Evolutionary conservation across 345 rosid genomes (phyloP).

Genomic region (Eutrema heterophyllum): DNA sequence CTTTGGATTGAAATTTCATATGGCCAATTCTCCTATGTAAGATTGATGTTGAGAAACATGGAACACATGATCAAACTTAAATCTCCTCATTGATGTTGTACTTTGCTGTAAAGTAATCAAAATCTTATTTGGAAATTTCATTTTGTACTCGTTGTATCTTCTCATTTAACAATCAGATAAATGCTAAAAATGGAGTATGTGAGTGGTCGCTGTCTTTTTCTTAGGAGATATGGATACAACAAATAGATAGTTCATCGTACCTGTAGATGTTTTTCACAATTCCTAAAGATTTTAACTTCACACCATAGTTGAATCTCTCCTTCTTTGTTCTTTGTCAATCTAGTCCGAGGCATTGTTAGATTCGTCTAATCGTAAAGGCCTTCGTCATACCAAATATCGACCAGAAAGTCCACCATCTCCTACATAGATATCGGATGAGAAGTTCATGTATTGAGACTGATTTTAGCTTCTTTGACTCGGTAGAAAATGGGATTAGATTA

Average conservation of each 20-base stretch:
- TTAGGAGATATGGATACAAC: slow-evolving; percentile 1
- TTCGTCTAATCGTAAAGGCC: slow-evolving; percentile 74
- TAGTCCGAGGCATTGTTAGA: slow-evolving; percentile 19
- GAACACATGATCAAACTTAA: slow-evolving; percentile 1
- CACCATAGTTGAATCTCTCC: background rate
- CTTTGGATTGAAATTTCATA: slow-evolving; percentile 1
- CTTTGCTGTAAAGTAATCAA: background rate
- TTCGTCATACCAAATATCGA: slow-evolving; percentile 85
- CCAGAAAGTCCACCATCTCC: slow-evolving; percentile 96
- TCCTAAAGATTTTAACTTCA: slow-evolving; percentile 12
- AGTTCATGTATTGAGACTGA: background rate
- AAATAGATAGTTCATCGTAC: background rate
- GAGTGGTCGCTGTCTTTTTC: background rate
- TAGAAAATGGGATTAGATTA: background rate
- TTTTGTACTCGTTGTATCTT: background rate
- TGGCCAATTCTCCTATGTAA: background rate
- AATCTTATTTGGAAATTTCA: background rate
- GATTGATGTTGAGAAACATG: slow-evolving; percentile 12
- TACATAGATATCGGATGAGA: slow-evolving; percentile 28
- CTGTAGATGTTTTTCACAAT: slow-evolving; percentile 3
- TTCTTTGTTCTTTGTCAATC: slow-evolving; percentile 17
- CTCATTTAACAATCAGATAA: slow-evolving; percentile 8
- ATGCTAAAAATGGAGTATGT: slow-evolving; percentile 10
- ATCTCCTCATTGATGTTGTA: background rate
- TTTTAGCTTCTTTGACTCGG: background rate